Evolutionary conservation across 805 yeast species (phyloP).

Genomic region (Metschnikowia borealis): DNA sequence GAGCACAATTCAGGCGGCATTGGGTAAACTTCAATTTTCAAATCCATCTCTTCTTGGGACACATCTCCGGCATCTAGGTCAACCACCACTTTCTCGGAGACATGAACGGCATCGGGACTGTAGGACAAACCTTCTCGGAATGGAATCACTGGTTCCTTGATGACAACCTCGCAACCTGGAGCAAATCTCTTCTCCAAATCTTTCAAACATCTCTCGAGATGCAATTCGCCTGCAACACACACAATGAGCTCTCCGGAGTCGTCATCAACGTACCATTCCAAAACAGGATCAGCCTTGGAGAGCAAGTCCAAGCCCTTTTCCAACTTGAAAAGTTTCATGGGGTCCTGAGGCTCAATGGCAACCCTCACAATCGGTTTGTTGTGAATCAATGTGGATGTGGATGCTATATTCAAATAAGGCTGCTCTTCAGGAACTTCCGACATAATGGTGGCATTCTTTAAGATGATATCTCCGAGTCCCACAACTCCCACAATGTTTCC

Average conservation of each 20-base stretch:
- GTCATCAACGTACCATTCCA: slow-evolving; percentile 71
- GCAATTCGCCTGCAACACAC: slow-evolving; percentile 95
- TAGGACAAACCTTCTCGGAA: slow-evolving; percentile 79
- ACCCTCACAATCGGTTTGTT: slow-evolving; percentile 92
- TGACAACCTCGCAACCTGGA: slow-evolving; percentile 70
- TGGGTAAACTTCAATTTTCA: slow-evolving; percentile 56
- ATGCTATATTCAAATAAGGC: slow-evolving; percentile 64
- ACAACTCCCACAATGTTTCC: slow-evolving; percentile 95
- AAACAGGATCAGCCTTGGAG: slow-evolving; percentile 92
- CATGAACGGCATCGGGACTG: slow-evolving; percentile 23
- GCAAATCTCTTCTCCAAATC: slow-evolving; percentile 91
- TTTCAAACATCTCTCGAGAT: slow-evolving; percentile 88
- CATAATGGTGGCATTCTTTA: slow-evolving; percentile 82
- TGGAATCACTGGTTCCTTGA: slow-evolving; percentile 92
- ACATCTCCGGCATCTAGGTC: slow-evolving; percentile 13
- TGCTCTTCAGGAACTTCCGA: slow-evolving; percentile 58
- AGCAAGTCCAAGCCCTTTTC: slow-evolving; percentile 75
- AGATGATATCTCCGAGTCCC: slow-evolving; percentile 76
- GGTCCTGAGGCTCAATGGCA: slow-evolving; percentile 92
- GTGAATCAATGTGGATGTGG: slow-evolving; percentile 44
- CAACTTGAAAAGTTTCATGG: slow-evolving; percentile 68
- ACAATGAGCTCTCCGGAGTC: slow-evolving; percentile 91
- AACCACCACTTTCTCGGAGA: slow-evolving; percentile 14
- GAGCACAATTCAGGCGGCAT: slow-evolving; percentile 48
- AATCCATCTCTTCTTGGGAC: slow-evolving; percentile 29